These are phyloP conservation scores for Colletotrichum endophyticum DNA, from an alignment of 2,329 filamentous ascomycete genomes.

Conservation along the genomic window DNA sequence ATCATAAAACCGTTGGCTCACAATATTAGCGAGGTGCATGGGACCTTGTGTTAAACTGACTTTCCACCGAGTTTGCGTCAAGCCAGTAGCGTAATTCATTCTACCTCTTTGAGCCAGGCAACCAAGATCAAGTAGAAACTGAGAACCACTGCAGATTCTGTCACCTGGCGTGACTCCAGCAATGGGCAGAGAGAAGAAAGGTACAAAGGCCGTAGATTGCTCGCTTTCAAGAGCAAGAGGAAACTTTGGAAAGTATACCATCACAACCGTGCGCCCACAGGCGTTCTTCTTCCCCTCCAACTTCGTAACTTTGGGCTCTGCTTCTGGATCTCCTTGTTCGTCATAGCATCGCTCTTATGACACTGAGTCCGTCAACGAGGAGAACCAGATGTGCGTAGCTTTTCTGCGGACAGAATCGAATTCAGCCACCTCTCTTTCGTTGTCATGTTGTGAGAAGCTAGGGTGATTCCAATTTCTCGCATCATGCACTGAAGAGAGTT, in stretches of 20 bases:
- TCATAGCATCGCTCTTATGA: too few species aligned
- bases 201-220: background rate
- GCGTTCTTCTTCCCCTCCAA: background rate
- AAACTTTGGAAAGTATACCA: background rate
- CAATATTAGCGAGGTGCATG: background rate
- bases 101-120: background rate
- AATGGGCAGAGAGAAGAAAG: background rate
- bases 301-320: background rate
- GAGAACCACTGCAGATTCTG: too few species aligned
- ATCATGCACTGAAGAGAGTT: background rate
- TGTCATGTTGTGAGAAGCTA: background rate
- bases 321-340: background rate
- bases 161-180: too few species aligned
- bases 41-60: background rate
- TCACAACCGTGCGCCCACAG: too few species aligned
- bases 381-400: fast-evolving
- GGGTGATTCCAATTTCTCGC: background rate
- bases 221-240: background rate
- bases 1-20: background rate
- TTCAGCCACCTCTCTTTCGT: background rate
- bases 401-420: background rate
- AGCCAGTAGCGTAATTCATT: background rate
- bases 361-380: background rate
- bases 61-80: background rate
- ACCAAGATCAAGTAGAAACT: background rate